These are phyloP conservation scores for Adansonia digitata DNA, from an alignment of 345 rosid genomes.

Conservation along the genomic window DNA sequence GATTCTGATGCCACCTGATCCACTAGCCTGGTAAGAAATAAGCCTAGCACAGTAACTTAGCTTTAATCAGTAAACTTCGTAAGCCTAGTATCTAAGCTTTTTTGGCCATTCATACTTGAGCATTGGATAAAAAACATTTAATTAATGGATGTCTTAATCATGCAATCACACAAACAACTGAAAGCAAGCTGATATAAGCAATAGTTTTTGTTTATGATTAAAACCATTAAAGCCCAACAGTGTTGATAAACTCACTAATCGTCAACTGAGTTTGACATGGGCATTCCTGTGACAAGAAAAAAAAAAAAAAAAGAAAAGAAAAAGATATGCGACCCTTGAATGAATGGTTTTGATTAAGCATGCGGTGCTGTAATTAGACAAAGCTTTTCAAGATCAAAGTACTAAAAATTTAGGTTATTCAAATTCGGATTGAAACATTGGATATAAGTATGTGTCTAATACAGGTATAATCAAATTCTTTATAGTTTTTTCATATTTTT, in stretches of 20 bases:
- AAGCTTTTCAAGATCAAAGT: too few species aligned
- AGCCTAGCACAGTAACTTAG: background rate
- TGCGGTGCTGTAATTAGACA: constrained; percentile 16
- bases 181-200: background rate
- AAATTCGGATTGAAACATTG: too few species aligned
- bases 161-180: background rate
- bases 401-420: too few species aligned
- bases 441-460: too few species aligned
- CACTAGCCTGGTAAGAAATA: background rate
- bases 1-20: background rate
- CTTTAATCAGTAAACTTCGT: too few species aligned
- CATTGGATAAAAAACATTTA: background rate
- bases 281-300: too few species aligned
- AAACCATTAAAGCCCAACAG: background rate
- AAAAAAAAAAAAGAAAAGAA: too few species aligned
- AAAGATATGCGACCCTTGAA: too few species aligned
- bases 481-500: too few species aligned
- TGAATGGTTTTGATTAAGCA: background rate
- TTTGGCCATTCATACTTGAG: background rate
- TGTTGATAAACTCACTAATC: background rate
- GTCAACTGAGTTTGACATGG: background rate
- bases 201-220: background rate
- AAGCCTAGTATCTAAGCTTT: background rate
- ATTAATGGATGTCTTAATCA: background rate
- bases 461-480: too few species aligned